Evolutionary conservation across 352 stramenopile species (phyloP), one percentile per base, ranked within the genome.

Genomic region (Phytopythium montanum): DNA sequence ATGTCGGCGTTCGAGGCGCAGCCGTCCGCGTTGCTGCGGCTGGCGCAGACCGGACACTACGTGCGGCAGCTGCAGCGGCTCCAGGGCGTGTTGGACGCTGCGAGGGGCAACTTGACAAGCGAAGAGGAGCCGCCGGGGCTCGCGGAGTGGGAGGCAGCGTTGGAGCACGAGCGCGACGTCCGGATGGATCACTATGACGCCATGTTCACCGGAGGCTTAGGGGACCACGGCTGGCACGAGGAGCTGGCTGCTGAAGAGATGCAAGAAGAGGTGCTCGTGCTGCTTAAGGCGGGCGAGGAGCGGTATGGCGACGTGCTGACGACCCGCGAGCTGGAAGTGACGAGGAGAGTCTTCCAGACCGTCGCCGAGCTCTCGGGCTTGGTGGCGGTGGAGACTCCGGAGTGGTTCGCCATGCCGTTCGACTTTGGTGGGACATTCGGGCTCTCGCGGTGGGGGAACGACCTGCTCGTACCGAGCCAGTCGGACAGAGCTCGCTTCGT

Each of bases 41-140:
- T 53, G 8, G 46, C 46, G 46, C 46, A 53, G 21, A 53, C 46
- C 3, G 46, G 46, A 5, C 29, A 36, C 26, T 53, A 53, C n/a
- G 44, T 50, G n/a, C 14, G 44, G 44, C 44, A 26, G n/a, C 21
- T 50, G 19, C 18, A 50, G 44, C 46, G 46, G 23, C 23, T 53
- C 19, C 46, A 53, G 23, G 46, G 25, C 13, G 23, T 53, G 21
- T 26, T 53, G 46, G 46, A 53, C 25, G 23, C 46, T 5, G 28
- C 28, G 46, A 53, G 23, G 8, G 46, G 3, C 6, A 28, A 14
- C 19, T 53, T 21, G 4, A 16, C 8, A 10, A 36, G 25, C 8
- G 9, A 36, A 5, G 10, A 36, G 31, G 46, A 53, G 46, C 36
- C 46, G 9, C 19, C 12, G 4, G 46, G 36, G 28, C 26, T 36